Evolutionary conservation across 2,329 filamentous ascomycete genomes (phyloP), one percentile per base, ranked within the genome.

Genomic region (Penicillium rolfsii): DNA sequence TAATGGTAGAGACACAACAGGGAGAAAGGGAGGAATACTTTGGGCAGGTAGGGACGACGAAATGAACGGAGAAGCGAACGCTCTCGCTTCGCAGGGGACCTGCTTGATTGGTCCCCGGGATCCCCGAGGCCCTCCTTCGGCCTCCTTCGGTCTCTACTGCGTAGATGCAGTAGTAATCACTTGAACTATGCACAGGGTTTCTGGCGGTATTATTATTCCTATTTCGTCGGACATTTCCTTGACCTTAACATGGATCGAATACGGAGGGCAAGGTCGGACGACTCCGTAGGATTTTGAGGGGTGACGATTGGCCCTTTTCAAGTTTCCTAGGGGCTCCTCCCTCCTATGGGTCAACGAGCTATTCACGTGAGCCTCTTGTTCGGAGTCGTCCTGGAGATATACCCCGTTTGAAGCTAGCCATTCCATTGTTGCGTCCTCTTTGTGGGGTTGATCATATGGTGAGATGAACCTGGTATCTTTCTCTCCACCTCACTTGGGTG

Each of bases 21-120:
- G 7, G 8, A 43, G 40, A 24, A 43, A 43, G 35, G 35, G 12
- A 12, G 14, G 6, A 6, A 36, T 36, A 36, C 12, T 36, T 22
- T 22, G 8, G 40, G 40, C 3, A 22, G 9, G 19, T 40, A 22
- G 43, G 30, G 28, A 19, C 14, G 28, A 35, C 14, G 30, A 36
- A 52, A 36, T 36, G 11, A 24, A 36, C 9, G 22, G 12, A 22
- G 19, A 35, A 35, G 11, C 22, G 33, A 22, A 52, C 19, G 9
- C 19, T n/a, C 16, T 36, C 49, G 30, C 49, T 33, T n/a, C 19
- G 22, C 9, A 22, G 49, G 45, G 24, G 24, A 48, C 26, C 45
- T 48, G 24, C 45, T 28, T 48, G 45, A 48, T 48, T 48, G 45
- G 45, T 30, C 45, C 45, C 24, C 43, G 43, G 43, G 43, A 16